Evolutionary conservation across 352 stramenopile species (phyloP), one percentile per base, ranked within the genome.

Genomic region (Albugo candida): DNA sequence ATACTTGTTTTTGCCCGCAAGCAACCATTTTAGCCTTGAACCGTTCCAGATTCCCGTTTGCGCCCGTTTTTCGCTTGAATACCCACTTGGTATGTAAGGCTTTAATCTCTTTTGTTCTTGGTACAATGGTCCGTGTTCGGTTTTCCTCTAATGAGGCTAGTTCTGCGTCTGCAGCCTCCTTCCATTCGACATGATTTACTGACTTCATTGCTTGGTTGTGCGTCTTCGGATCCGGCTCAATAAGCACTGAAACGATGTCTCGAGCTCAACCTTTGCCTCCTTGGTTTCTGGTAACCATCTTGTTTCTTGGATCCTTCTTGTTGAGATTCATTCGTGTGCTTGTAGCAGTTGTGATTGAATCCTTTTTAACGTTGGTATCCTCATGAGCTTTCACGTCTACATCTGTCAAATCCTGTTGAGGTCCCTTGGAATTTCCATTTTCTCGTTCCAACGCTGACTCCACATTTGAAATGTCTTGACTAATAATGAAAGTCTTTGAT

Each of bases 381-480:
- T 31, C 24, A 31, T 10, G 24, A 31, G 24, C 3, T 31, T 3
- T 8, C 24, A 3, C 8, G 8, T 31, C 24, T 31, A 8, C 24
- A 31, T 3, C 3, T 31, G 24, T 10, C 24, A 31, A 10, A 8
- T 31, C 24, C 8, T 10, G 3, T 31, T 8, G 24, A 31, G 3
- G 8, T 10, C 3, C 24, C 24, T 31, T 3, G 8, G 24, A n/a
- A n/a, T n/a, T 31, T 31, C 8, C 24, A 2, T 57, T 48, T 31
- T 58, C 42, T 16, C 56, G 41, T 0, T 49, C 59, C 2, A 43
- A 43, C 17, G 8, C 8, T 8, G 38, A 2, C 38, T 24, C 8
- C 17, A 43, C 17, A 21, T 43, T 43, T 8, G 17, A 10, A 10
- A 43, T 8, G 8, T 43, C 3, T 8, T 43, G 38, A 43, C 3